Conservation (phyloP, 2,329 filamentous ascomycete species). For the Apiospora saccharicola region DNA sequence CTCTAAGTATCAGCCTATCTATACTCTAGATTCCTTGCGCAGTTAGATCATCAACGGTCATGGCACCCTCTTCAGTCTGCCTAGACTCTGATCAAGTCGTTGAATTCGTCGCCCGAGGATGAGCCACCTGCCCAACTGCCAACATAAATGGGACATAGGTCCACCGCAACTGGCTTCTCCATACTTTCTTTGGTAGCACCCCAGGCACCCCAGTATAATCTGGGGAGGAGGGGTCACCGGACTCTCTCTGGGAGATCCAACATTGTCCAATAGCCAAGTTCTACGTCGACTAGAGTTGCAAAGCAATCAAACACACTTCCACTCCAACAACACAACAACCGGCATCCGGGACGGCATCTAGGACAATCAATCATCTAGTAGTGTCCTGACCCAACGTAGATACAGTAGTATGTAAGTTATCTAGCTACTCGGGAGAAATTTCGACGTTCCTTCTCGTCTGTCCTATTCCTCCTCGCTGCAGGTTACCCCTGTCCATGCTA, state of each 20-base stretch:
- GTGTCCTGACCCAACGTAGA: not conserved
- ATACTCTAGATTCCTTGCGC: not conserved
- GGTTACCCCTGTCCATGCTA: not conserved
- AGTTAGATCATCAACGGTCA: not conserved
- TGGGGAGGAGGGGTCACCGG: not conserved
- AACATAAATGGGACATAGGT: not conserved
- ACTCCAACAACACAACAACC: not conserved
- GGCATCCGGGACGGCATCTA: not conserved
- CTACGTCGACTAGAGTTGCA: not conserved
- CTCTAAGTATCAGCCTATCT: not conserved
- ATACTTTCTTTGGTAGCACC: conserved; percentile 5
- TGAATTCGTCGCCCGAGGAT: not conserved
- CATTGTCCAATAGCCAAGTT: not conserved
- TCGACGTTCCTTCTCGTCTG: not conserved
- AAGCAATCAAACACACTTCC: conserved; percentile 6
- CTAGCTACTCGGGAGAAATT: not conserved
- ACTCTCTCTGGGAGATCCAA: not conserved
- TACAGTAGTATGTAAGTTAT: not conserved
- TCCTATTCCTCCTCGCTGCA: not conserved
- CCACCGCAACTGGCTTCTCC: conserved; percentile 1
- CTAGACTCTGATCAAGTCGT: not conserved
- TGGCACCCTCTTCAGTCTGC: not conserved
- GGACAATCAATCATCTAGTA: not conserved
- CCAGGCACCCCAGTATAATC: not conserved
- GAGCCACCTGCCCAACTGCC: not conserved